Evolutionary conservation across 495 filamentous ascomycete genomes (phyloP), one percentile per base, ranked within the genome.

Genomic region (Xylaria telfairii): DNA sequence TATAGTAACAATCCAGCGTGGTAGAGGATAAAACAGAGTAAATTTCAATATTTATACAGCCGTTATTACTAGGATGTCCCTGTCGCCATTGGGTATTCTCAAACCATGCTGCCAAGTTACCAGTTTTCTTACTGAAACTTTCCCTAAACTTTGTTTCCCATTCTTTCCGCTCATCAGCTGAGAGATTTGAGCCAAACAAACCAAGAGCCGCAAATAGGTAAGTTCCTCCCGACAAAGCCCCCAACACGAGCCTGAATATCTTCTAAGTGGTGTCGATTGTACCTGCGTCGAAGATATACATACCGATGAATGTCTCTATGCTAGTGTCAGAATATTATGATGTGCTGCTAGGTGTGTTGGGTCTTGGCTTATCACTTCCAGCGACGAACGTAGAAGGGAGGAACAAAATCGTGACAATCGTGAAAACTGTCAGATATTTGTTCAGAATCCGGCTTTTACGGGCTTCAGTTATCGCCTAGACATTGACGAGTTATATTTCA

Each of bases 331-430:
- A 9, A 59, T 21, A 21, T 15, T 62, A 19, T 24, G 34, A 62
- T 17, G 42, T 42, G 21, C 21, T 5, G 17, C 9, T 15, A 26
- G 12, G 7, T 17, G 37, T 32, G 59, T 15, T 12, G 5, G 17
- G 21, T 17, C 28, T 34, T 39, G 2, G 6, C 19, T 37, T 59
- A 15, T 4, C 41, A 42, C 21, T 61, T 42, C 41, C 59, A 17
- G 37, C 37, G 37, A 61, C 21, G 42, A 61, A 61, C 13, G 59
- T 42, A 26, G 59, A 37, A 3, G 59, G 59, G 37, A 61, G 37
- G 34, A 61, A 61, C 37, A 61, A 42, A 42, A 61, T 61, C 1
- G 59, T 61, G 59, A 61, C 59, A 19, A 61, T 61, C n/a, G 59
- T 42, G 59, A 61, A 61, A 42, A 42, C 32, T 12, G 28, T 13